Base-by-base conservation (phyloP, 805 yeast species). In the Candida golubevii region DNA sequence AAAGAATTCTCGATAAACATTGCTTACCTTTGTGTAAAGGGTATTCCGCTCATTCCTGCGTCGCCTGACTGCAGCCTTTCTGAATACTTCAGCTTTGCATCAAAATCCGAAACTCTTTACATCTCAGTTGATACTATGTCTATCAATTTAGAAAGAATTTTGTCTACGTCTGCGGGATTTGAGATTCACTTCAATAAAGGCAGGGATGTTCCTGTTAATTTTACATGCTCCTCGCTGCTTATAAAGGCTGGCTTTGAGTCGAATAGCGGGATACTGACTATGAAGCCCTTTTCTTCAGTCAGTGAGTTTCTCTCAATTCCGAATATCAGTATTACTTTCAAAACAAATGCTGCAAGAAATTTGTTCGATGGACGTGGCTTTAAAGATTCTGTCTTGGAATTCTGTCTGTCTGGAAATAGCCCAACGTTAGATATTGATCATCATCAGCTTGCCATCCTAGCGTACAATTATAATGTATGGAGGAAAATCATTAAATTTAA, bases 351-450 rank as follows among this genome's bases (percentile, higher is more conserved):
- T 7, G 51, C 65, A 9, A 63, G 65, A 42, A 60, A 58, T 34
- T 49, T 71, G 33, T 59, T 63, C 4, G 50, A 54, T 35, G 74
- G 69, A 0, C 50, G 52, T 30, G 74, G 74, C 1, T 66, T 69
- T 47, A 61, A 65, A 43, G 57, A 66, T 37, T 65, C 67, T 42
- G 61, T 65, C 1, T 46, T 69, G 23, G 76, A 71, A 47, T 43
- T 67, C 8, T 69, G 64, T 48, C 55, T 63, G 26, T 62, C 75
- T 0, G 61, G 67, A 14, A 61, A 66, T 32, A 65, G 68, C 37
- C 75, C 75, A 4, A 55, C 69, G 8, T 34, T 71, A 7, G 76
- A 71, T 47, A 49, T 69, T 35, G 60, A 62, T 45, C 63, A 68
- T 6, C 47, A 47, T 8, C 67, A 68, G 31, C 48, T 66, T 15